Conservation (phyloP, 345 rosid species). For the Kernera saxatilis region DNA sequence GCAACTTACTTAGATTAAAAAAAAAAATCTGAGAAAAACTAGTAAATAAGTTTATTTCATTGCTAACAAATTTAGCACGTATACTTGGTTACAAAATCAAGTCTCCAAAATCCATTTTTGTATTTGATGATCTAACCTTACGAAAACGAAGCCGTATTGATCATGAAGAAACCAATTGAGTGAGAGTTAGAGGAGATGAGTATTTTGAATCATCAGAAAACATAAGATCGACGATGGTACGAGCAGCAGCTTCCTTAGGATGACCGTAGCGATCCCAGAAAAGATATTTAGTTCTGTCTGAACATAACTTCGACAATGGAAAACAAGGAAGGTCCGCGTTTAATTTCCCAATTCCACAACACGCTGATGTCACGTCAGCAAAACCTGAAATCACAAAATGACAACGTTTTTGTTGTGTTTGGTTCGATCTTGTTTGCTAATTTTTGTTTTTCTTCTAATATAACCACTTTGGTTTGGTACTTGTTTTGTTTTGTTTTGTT, state of each 20-base stretch:
- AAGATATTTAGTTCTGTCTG: conserved; percentile 56
- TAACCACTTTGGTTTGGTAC: background rate
- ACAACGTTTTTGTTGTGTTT: too few species aligned
- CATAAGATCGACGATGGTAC: conserved; percentile 40
- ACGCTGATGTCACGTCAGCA: conserved; percentile 54
- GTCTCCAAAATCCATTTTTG: background rate
- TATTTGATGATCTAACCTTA: background rate
- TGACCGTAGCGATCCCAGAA: conserved; percentile 72
- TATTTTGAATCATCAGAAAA: conserved; percentile 38
- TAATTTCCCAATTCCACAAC: conserved; percentile 69
- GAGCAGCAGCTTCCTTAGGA: conserved; percentile 59
- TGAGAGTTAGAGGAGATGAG: conserved; percentile 42
- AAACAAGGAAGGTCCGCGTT: conserved; percentile 50
- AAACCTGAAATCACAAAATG: conserved; percentile 41
- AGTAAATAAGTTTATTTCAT: background rate
- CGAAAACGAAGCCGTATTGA: background rate
- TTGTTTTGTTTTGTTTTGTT: too few species aligned
- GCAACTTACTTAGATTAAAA: too few species aligned
- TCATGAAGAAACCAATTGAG: conserved; percentile 39
- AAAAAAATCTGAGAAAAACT: background rate
- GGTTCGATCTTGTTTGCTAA: background rate
- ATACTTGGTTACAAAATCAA: background rate
- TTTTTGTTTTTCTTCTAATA: background rate
- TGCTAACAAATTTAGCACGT: background rate
- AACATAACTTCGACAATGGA: conserved; percentile 48